Conservation (phyloP, 2,329 filamentous ascomycete genomes). For the Pseudopyricularia cyperi region DNA sequence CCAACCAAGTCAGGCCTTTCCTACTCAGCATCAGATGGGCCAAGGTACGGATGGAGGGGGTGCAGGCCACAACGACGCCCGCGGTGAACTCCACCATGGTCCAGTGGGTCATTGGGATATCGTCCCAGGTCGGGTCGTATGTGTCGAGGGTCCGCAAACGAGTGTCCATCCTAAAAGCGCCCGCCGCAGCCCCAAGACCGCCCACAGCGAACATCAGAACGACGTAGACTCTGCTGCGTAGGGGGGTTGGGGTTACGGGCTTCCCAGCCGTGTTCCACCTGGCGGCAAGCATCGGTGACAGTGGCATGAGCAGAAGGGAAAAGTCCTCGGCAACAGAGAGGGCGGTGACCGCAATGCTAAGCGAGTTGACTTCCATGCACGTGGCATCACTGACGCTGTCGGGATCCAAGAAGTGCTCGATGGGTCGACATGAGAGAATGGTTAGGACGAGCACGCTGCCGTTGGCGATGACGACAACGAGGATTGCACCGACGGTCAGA, state of each 20-base stretch:
- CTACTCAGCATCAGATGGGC: background rate
- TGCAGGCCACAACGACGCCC: constrained; percentile 6
- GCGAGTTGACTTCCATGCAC: constrained; percentile 4
- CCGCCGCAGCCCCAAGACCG: constrained; percentile 4
- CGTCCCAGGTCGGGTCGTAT: constrained; percentile 15
- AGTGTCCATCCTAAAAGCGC: constrained; percentile 12
- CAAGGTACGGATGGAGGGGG: constrained; percentile 6
- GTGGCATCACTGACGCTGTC: constrained; percentile 1
- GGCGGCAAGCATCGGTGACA: constrained; percentile 5
- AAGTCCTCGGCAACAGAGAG: constrained; percentile 5
- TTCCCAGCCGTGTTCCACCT: background rate
- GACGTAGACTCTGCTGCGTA: constrained; percentile 3
- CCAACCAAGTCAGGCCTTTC: background rate
- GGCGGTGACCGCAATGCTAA: constrained; percentile 6
- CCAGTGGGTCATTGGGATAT: constrained; percentile 13
- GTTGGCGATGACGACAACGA: constrained; percentile 4
- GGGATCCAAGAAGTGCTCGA: constrained; percentile 6
- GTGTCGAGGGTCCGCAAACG: constrained; percentile 7
- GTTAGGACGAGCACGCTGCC: constrained; percentile 4
- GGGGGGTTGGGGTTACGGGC: background rate
- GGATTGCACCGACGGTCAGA: background rate
- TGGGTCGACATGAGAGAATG: constrained; percentile 7
- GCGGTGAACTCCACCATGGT: constrained; percentile 7
- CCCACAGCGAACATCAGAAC: constrained; percentile 6
- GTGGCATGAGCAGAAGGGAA: constrained; percentile 5